These are phyloP conservation scores for Yarrowia sp. DNA, from an alignment of 805 yeast species.

Conservation along the genomic window DNA sequence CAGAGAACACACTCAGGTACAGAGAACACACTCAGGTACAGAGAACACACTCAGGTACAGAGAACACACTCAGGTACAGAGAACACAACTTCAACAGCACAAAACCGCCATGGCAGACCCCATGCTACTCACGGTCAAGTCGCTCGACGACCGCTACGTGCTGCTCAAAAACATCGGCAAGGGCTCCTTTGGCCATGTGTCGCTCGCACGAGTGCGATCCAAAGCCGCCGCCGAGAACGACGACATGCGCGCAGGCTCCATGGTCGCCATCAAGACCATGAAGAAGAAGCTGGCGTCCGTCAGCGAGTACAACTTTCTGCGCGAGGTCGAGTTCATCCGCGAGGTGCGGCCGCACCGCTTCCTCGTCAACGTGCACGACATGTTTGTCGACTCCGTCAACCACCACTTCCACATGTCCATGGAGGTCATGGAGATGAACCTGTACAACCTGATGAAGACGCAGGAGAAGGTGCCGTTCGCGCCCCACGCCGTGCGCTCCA, in stretches of 20 bases:
- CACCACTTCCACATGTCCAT: constrained; percentile 73
- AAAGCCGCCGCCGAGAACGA: neutral
- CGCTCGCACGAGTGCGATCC: constrained; percentile 28
- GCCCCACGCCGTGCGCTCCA: constrained; percentile 46
- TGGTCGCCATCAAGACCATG: constrained; percentile 83
- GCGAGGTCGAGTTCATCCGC: constrained; percentile 40
- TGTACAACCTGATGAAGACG: constrained; percentile 71
- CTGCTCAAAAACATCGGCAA: constrained; percentile 34
- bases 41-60: too few relatives aligned
- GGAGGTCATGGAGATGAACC: constrained; percentile 83
- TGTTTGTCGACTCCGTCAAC: constrained; percentile 65
- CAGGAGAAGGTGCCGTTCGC: constrained; percentile 56
- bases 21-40: too few relatives aligned
- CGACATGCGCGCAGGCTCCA: neutral
- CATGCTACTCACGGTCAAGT: constrained; percentile 7
- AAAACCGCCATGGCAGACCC: neutral
- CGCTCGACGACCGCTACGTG: constrained; percentile 21
- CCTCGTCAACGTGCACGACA: constrained; percentile 71
- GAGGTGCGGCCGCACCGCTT: constrained; percentile 68
- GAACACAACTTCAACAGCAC: too few relatives aligned
- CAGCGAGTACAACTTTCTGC: constrained; percentile 50
- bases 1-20: too few relatives aligned
- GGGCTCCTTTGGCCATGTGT: constrained; percentile 35
- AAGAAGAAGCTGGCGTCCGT: constrained; percentile 52
- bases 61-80: too few relatives aligned